Evolutionary conservation across 2,329 filamentous ascomycete species (phyloP).

Genomic region (Pestalotiopsis sp.): DNA sequence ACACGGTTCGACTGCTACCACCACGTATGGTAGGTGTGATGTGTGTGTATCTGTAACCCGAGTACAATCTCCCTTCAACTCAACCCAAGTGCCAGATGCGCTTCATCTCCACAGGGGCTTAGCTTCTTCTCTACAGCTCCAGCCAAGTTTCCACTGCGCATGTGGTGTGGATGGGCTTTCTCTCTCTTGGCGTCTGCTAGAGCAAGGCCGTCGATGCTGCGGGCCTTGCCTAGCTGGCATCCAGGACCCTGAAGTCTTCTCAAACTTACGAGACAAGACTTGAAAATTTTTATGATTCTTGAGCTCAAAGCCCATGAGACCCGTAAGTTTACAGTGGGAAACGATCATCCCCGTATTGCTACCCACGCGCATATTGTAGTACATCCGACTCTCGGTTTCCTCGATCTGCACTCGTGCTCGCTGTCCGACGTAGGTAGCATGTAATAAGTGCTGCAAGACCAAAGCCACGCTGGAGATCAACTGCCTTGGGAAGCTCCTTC

Average conservation of each 20-base stretch:
- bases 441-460: background rate
- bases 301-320: background rate
- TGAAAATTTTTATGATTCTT: background rate
- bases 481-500: background rate
- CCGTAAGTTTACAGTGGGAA: background rate
- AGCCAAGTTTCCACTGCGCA: background rate
- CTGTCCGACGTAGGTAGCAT: background rate
- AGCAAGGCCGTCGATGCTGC: background rate
- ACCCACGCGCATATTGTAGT: too few species aligned
- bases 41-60: background rate
- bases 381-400: background rate
- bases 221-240: background rate
- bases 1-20: background rate
- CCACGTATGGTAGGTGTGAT: too few species aligned
- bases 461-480: background rate
- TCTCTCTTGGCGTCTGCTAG: background rate
- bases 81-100: background rate
- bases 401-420: background rate
- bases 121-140: background rate
- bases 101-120: background rate
- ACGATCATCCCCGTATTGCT: background rate
- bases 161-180: background rate
- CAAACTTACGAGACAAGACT: background rate
- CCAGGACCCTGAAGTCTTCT: conserved; percentile 1
- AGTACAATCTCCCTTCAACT: background rate